A percentile compares a stretch with the other conserved stretches of the same genome.
phyloP scores from a whole-genome alignment of 768 basidiomycete species.

The Auriscalpium vulgare region DNA sequence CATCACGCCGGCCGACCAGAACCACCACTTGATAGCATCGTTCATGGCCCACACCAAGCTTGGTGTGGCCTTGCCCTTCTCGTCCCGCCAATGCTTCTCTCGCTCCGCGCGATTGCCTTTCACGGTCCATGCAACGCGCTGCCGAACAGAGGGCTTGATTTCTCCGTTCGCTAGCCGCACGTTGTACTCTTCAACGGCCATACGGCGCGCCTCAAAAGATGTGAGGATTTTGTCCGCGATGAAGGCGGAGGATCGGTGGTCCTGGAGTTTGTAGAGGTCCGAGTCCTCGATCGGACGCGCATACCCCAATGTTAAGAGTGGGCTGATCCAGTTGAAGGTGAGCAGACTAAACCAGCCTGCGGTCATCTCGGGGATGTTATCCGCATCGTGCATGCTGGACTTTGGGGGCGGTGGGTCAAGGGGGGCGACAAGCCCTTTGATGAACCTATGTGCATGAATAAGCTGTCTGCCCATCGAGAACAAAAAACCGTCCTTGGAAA shows the following conservation, averaged over 20 bases:
- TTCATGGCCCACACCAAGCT: constrained; percentile 67
- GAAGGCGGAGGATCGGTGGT: constrained; percentile 45
- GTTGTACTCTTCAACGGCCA: constrained; percentile 64
- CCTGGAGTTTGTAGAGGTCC: constrained; percentile 75
- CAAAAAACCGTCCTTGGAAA: too few relatives aligned
- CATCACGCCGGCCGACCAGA: constrained; percentile 62
- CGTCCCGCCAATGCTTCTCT: constrained; percentile 58
- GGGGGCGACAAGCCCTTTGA: constrained; percentile 10
- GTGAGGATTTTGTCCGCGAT: constrained; percentile 56
- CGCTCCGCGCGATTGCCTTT: constrained; percentile 42
- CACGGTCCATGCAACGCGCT: constrained; percentile 52
- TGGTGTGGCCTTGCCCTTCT: constrained; percentile 51
- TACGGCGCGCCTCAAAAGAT: constrained; percentile 53
- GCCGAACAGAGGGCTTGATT: constrained; percentile 42
- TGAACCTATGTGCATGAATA: neutral
- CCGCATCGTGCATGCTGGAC: constrained; percentile 50
- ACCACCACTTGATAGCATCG: constrained; percentile 69
- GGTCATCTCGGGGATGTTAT: constrained; percentile 54
- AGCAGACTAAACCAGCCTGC: constrained; percentile 53
- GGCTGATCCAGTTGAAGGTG: constrained; percentile 71
- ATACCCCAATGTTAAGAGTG: constrained; percentile 67
- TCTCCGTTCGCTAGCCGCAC: constrained; percentile 55
- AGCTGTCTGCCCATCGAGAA: too few relatives aligned
- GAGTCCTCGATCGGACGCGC: constrained; percentile 71
- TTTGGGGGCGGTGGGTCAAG: constrained; percentile 33